phyloP scores from a whole-genome alignment of 805 yeast species.

The Myxozyma geophila region DNA sequence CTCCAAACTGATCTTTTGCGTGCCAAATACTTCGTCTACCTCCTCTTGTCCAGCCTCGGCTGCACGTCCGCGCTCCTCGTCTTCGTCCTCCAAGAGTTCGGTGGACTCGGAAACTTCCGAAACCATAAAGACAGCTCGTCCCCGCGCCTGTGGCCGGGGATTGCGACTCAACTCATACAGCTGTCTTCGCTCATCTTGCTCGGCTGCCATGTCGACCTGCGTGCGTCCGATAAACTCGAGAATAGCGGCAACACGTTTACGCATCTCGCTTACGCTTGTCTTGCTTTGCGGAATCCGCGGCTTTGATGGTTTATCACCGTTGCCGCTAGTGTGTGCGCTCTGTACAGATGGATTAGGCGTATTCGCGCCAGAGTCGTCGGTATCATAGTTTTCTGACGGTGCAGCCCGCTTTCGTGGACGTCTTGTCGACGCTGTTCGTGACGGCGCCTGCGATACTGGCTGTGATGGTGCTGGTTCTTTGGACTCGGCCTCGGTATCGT shows the following conservation, averaged over 20 bases:
- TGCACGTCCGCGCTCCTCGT: constrained; percentile 10
- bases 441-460: not conserved
- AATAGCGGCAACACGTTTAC: constrained; percentile 85
- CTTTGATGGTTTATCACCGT: constrained; percentile 65
- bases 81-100: constrained; percentile 3
- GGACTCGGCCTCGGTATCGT: not conserved
- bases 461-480: constrained; percentile 3
- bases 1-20: constrained; percentile 62
- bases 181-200: constrained; percentile 62
- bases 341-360: not conserved
- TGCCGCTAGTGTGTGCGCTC: not conserved
- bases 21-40: constrained; percentile 50
- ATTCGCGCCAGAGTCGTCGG: not conserved
- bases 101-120: constrained; percentile 2
- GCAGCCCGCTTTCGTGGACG: not conserved
- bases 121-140: constrained; percentile 7
- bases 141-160: not conserved
- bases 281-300: constrained; percentile 83
- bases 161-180: constrained; percentile 48
- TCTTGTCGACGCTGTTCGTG: not conserved
- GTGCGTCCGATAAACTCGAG: constrained; percentile 88
- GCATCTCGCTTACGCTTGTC: constrained; percentile 78
- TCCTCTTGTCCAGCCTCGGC: constrained; percentile 40
- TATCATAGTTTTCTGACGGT: not conserved
- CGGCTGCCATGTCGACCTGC: constrained; percentile 79